Conservation (phyloP, 371 early-diverging fungal genomes). For the Smittium culicis region DNA sequence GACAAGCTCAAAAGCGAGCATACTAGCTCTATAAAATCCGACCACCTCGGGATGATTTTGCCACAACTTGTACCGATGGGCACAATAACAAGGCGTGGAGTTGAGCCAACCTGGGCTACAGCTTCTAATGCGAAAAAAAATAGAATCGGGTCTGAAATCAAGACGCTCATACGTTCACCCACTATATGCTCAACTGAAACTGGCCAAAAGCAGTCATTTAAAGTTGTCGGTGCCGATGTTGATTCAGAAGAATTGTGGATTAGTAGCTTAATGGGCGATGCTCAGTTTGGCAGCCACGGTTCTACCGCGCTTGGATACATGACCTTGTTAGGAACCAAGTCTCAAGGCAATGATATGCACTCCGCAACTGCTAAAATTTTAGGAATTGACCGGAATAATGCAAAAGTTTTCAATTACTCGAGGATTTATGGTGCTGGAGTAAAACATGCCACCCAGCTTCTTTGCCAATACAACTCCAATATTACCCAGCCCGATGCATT, state of each 20-base stretch:
- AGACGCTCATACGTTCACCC: constrained; percentile 74
- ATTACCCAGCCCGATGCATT: constrained; percentile 50
- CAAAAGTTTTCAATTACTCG: constrained; percentile 93
- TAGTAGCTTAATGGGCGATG: constrained; percentile 82
- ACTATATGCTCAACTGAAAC: constrained; percentile 42
- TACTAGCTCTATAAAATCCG: background rate
- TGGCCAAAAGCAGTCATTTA: background rate
- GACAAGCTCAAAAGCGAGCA: constrained; percentile 16
- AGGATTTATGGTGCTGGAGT: constrained; percentile 93
- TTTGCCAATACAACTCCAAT: constrained; percentile 65
- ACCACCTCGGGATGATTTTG: constrained; percentile 64
- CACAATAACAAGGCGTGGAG: constrained; percentile 88
- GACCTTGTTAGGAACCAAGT: constrained; percentile 89
- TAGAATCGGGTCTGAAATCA: constrained; percentile 88
- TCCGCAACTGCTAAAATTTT: constrained; percentile 80
- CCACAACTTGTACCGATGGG: constrained; percentile 90
- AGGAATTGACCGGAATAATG: constrained; percentile 74
- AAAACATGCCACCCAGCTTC: constrained; percentile 62
- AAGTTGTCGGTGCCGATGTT: constrained; percentile 91
- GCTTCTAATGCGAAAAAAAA: constrained; percentile 85
- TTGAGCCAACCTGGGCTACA: constrained; percentile 91
- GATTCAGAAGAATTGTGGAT: constrained; percentile 97
- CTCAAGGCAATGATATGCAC: constrained; percentile 83
- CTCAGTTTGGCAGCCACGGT: constrained; percentile 87
- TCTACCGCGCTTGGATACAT: constrained; percentile 92